phyloP scores from a whole-genome alignment of 805 yeast species.

The Yarrowia sp. region DNA sequence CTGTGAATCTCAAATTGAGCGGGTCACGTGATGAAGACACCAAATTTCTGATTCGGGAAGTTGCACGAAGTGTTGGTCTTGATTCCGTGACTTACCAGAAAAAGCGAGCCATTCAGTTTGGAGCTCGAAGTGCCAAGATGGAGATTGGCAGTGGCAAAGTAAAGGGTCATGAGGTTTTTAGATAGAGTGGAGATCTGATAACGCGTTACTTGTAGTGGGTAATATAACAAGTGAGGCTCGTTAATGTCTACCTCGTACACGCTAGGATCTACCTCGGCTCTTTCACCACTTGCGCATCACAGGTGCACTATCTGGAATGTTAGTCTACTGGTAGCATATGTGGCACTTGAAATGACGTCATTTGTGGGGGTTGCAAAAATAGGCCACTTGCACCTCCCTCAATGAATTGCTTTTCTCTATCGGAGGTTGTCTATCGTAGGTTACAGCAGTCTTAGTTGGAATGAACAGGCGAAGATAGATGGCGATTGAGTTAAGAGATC shows the following conservation, averaged over 20 bases:
- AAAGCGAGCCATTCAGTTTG: slow-evolving; percentile 96
- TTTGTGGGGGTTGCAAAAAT: not conserved
- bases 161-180: slow-evolving; percentile 67
- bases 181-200: not conserved
- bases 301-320: too few species aligned
- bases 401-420: not conserved
- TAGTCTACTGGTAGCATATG: too few species aligned
- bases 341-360: not conserved
- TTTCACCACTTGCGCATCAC: not conserved
- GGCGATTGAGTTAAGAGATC: slow-evolving; percentile 9
- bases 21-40: slow-evolving; percentile 51
- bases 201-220: not conserved
- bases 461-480: not conserved
- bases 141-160: slow-evolving; percentile 76
- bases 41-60: slow-evolving; percentile 65
- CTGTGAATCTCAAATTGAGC: slow-evolving; percentile 54
- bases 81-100: slow-evolving; percentile 70
- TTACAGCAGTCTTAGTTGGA: not conserved
- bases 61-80: slow-evolving; percentile 61
- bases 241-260: not conserved
- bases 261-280: slow-evolving; percentile 2
- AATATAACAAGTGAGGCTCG: not conserved
- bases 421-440: not conserved
- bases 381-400: not conserved
- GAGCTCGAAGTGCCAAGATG: slow-evolving; percentile 94